These are phyloP conservation scores for Colletotrichum siamense DNA, from an alignment of 2,329 filamentous ascomycete species.

Conservation along the genomic window DNA sequence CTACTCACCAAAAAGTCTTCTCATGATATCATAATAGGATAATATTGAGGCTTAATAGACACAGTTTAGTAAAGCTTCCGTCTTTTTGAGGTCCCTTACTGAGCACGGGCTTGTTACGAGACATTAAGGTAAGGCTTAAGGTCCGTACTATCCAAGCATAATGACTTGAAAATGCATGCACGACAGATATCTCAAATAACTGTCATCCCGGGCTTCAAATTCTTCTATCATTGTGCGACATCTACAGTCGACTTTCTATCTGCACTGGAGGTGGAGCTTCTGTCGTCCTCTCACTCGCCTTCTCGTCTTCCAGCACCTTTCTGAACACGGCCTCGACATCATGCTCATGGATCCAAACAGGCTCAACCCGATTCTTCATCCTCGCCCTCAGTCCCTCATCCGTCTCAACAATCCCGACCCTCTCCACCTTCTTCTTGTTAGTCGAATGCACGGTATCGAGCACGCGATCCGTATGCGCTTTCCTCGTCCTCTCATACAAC, in stretches of 20 bases:
- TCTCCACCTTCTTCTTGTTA: slow-evolving; percentile 31
- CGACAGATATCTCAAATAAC: not conserved
- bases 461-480: slow-evolving; percentile 44
- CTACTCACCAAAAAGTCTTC: too few species aligned
- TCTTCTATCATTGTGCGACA: not conserved
- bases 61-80: too few species aligned
- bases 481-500: slow-evolving; percentile 48
- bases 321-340: slow-evolving; percentile 45
- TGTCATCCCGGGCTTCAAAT: not conserved
- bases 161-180: not conserved
- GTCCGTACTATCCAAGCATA: too few species aligned
- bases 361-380: slow-evolving; percentile 40
- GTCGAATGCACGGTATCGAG: slow-evolving; percentile 36
- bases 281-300: not conserved
- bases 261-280: not conserved
- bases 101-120: too few species aligned
- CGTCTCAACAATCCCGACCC: slow-evolving; percentile 31
- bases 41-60: too few species aligned
- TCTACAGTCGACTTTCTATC: slow-evolving; percentile 8
- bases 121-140: too few species aligned
- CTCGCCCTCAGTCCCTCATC: slow-evolving; percentile 41
- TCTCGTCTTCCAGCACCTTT: not conserved
- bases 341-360: slow-evolving; percentile 51
- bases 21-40: too few species aligned
- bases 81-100: too few species aligned